A percentile compares a stretch with the other conserved stretches of the same genome.
These are phyloP conservation scores for Camillea tinctor DNA, from an alignment of 2,329 filamentous ascomycete species.

Conservation along the genomic window DNA sequence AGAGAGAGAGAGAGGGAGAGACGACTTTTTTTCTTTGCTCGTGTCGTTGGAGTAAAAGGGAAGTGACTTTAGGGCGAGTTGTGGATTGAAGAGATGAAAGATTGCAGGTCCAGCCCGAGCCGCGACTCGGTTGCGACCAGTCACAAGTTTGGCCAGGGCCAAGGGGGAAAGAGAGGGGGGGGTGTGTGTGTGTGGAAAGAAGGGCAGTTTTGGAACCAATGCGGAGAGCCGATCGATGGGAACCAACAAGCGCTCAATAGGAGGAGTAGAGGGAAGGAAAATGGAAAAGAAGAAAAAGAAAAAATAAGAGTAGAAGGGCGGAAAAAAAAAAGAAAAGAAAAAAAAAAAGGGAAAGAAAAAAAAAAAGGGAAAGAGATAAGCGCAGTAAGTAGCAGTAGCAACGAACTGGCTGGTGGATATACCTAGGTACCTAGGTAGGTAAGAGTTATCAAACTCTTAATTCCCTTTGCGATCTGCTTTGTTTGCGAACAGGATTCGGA, in stretches of 20 bases:
- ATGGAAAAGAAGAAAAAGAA: neutral
- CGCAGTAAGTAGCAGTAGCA: neutral
- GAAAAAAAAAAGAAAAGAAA: neutral
- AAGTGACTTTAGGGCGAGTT: neutral
- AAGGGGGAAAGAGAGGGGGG: neutral
- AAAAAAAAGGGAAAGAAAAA: neutral
- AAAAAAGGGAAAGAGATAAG: neutral
- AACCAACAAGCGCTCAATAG: neutral
- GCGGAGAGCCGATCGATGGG: neutral
- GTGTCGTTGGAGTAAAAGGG: neutral
- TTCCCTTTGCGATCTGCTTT: neutral
- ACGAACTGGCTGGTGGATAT: too few relatives aligned
- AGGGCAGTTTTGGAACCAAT: neutral
- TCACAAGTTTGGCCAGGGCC: neutral
- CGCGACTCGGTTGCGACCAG: constrained; percentile 9
- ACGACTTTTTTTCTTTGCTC: neutral
- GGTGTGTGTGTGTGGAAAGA: too few relatives aligned
- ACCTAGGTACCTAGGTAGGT: too few relatives aligned
- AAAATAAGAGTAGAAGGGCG: neutral
- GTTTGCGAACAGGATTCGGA: neutral
- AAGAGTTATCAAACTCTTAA: neutral
- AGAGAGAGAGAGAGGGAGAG: constrained; percentile 19
- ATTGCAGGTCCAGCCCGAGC: constrained; percentile 2
- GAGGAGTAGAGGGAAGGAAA: neutral
- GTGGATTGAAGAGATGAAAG: constrained; percentile 1